Conservation (phyloP, 2,329 filamentous ascomycete genomes). For the Claviceps pazoutovae region DNA sequence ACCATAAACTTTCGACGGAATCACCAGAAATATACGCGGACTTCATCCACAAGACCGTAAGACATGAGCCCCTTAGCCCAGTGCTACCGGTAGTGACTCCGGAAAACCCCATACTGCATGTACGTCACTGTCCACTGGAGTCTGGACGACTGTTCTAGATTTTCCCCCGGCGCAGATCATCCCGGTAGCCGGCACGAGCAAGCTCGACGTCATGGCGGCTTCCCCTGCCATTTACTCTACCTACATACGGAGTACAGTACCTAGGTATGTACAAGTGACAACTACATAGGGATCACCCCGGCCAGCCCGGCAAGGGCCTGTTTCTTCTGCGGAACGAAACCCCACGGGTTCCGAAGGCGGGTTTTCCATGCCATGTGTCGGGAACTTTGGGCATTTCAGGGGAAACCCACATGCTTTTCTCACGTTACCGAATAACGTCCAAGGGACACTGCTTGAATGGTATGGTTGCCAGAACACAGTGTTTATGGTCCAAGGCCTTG, state of each 20-base stretch:
- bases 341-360: constrained; percentile 51
- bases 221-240: constrained; percentile 40
- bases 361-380: constrained; percentile 60
- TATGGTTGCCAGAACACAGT: constrained; percentile 57
- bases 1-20: constrained; percentile 67
- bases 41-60: constrained; percentile 63
- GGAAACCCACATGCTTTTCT: constrained; percentile 66
- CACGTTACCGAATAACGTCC: constrained; percentile 49
- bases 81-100: no score
- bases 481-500: constrained; percentile 48
- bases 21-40: constrained; percentile 65
- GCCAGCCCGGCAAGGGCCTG: constrained; percentile 50
- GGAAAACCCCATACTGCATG: constrained; percentile 30
- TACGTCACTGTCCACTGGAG: constrained; percentile 51
- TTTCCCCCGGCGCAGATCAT: constrained; percentile 60
- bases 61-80: constrained; percentile 52
- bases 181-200: constrained; percentile 62
- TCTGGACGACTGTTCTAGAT: constrained; percentile 55
- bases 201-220: constrained; percentile 60
- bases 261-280: no score
- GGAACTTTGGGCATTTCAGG: constrained; percentile 56
- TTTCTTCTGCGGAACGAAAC: constrained; percentile 58
- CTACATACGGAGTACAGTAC: no score
- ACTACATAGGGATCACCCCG: constrained; percentile 39
- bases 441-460: constrained; percentile 55